Base-by-base conservation (phyloP, 805 yeast genomes). In the Candida ascalaphidarum region DNA sequence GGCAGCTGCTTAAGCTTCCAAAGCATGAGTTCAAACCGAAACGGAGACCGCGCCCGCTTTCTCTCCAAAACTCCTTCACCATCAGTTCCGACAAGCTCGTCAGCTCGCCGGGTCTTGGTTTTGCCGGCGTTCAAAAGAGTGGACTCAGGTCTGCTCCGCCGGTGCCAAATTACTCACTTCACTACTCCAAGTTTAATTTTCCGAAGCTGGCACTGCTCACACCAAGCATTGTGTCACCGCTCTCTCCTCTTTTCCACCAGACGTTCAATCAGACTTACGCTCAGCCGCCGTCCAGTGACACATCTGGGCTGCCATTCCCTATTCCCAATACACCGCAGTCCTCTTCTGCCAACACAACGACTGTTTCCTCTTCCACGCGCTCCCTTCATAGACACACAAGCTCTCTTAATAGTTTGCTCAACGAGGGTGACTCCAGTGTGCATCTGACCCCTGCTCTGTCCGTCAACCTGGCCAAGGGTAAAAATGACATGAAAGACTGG, bases 191-290 rank as follows among this genome's bases (percentile, higher is more conserved):
- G n/a, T n/a, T n/a, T n/a, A n/a, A n/a, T 12, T 10, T 7, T 5
- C 23, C 23, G 15, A 22, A 22, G 15, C 11, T 11, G 2, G 28
- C 25, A 3, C 37, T 48, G 16, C 39, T 50, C 10, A 44, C 54
- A 4, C 57, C 61, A 16, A 47, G 48, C 30, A 37, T 54, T 38
- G 56, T 52, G 17, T 47, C 56, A 29, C 66, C 68, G 10, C 44
- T 62, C 20, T 49, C 57, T 15, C 68, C 68, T 12, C 46, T 62
- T 20, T 61, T 56, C 39, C 64, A 56, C 36, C 63, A 56, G 34
- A 40, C 54, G 16, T 56, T 57, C 33, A 46, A 42, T 40, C 55
- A 51, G 28, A 8, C 8, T 17, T 17, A 7, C 18, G 8, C 18
- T 6, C 8, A 7, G 18, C 18, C 18, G 8, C 18, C 8, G 18